These are phyloP conservation scores for Thalassiosira ordinaria DNA, from an alignment of 352 stramenopile genomes.

Conservation along the genomic window DNA sequence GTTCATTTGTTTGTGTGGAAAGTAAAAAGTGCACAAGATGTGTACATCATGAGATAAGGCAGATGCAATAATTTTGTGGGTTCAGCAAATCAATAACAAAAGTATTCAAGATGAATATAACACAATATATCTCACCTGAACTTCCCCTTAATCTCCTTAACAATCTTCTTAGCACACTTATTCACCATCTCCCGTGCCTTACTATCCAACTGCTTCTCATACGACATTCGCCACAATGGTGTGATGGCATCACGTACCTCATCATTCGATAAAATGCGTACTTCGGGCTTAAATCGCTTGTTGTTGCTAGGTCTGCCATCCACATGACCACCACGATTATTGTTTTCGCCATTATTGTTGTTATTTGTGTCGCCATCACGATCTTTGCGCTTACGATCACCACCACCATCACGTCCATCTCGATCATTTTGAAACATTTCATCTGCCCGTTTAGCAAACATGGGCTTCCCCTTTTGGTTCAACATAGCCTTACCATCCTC, in stretches of 20 bases:
- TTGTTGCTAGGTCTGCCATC: background rate
- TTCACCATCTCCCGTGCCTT: constrained; percentile 75
- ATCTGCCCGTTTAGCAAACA: constrained; percentile 54
- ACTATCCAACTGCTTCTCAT: constrained; percentile 60
- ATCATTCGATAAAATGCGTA: constrained; percentile 45
- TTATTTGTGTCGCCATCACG: constrained; percentile 24
- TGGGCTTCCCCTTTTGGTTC: constrained; percentile 48
- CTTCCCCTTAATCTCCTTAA: constrained; percentile 71
- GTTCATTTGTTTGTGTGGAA: background rate
- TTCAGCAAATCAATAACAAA: too few species aligned
- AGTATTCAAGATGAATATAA: background rate
- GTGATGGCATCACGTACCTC: constrained; percentile 71
- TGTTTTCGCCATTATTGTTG: constrained; percentile 6
- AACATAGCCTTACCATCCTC: constrained; percentile 39
- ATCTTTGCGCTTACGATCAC: constrained; percentile 36
- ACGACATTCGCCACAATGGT: constrained; percentile 63
- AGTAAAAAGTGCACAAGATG: background rate
- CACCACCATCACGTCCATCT: constrained; percentile 19
- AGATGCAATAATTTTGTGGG: too few species aligned
- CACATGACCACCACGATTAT: background rate
- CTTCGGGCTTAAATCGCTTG: constrained; percentile 19
- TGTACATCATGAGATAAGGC: background rate
- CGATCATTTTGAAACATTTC: constrained; percentile 29
- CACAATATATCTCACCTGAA: constrained; percentile 48
- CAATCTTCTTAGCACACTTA: constrained; percentile 71